Percentiles rank a stretch among this genome's conserved stretches.
These are phyloP conservation scores for Fusarium citri DNA, from an alignment of 2,329 filamentous ascomycete species.

Conservation along the genomic window DNA sequence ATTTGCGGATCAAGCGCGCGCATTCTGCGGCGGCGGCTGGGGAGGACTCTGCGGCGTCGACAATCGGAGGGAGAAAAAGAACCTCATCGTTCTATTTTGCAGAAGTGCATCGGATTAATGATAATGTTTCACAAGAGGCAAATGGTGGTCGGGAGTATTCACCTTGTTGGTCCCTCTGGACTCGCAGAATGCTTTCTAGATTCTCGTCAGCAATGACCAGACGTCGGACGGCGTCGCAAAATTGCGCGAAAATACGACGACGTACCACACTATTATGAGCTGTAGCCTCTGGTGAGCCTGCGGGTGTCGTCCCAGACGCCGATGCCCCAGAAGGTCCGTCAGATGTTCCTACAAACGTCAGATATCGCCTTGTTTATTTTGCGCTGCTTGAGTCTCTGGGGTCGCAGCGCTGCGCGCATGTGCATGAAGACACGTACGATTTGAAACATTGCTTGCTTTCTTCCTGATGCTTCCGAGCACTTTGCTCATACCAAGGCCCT, in stretches of 20 bases:
- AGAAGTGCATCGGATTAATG: conserved; percentile 15
- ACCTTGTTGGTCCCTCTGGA: conserved; percentile 71
- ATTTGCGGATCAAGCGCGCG: conserved; percentile 83
- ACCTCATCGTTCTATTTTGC: conserved; percentile 82
- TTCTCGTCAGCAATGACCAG: conserved; percentile 38
- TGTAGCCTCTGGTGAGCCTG: conserved; percentile 74
- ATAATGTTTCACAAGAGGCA: not conserved
- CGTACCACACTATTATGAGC: conserved; percentile 75
- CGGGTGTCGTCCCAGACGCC: conserved; percentile 49
- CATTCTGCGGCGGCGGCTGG: conserved; percentile 86
- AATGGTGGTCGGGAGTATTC: conserved; percentile 41
- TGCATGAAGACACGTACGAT: conserved; percentile 35
- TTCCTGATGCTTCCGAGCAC: conserved; percentile 67
- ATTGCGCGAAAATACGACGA: conserved; percentile 18
- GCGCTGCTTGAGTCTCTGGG: not conserved
- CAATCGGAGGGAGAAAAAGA: conserved; percentile 90
- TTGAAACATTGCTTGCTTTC: conserved; percentile 52
- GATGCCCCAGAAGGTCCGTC: conserved; percentile 42
- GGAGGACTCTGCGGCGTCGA: conserved; percentile 94
- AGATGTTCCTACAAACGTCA: conserved; percentile 26
- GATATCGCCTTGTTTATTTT: conserved; percentile 18
- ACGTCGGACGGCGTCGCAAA: conserved; percentile 5
- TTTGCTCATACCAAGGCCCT: conserved; percentile 67
- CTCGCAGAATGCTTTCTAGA: conserved; percentile 83
- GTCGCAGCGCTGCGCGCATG: not conserved